Evolutionary conservation across 2,329 filamentous ascomycete genomes (phyloP).

Genomic region (Neonectria magnoliae): DNA sequence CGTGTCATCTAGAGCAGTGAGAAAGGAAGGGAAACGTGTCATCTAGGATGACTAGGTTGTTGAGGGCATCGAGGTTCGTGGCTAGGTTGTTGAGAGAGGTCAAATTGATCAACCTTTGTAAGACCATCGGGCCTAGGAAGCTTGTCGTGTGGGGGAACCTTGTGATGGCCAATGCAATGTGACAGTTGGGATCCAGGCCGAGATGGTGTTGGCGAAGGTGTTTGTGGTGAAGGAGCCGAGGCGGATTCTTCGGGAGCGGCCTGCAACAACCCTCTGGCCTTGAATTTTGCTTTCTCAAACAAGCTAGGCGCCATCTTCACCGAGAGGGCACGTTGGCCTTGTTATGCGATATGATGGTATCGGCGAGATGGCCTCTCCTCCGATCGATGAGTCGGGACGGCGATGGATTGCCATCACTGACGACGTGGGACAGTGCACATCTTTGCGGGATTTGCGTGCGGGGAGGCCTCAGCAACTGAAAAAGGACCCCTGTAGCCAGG

Average conservation of each 20-base stretch:
- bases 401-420: not conserved
- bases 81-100: too few relatives aligned
- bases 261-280: not conserved
- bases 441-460: slow-evolving; percentile 8
- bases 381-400: slow-evolving; percentile 4
- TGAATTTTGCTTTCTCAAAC: not conserved
- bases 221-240: too few relatives aligned
- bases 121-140: too few relatives aligned
- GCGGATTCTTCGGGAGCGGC: not conserved
- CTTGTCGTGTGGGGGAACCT: too few relatives aligned
- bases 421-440: not conserved
- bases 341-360: slow-evolving; percentile 14
- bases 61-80: too few relatives aligned
- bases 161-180: too few relatives aligned
- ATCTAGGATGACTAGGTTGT: too few relatives aligned
- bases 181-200: too few relatives aligned
- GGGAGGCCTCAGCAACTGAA: slow-evolving; percentile 11
- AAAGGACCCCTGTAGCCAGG: slow-evolving; percentile 6
- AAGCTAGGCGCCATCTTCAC: slow-evolving; percentile 8
- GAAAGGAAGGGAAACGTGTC: too few relatives aligned
- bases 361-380: slow-evolving; percentile 16
- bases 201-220: too few relatives aligned
- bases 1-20: too few relatives aligned
- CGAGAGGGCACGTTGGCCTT: not conserved
- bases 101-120: too few relatives aligned